Evolutionary conservation across 495 filamentous ascomycete genomes (phyloP).

Genomic region (Hyaloscypha variabilis): DNA sequence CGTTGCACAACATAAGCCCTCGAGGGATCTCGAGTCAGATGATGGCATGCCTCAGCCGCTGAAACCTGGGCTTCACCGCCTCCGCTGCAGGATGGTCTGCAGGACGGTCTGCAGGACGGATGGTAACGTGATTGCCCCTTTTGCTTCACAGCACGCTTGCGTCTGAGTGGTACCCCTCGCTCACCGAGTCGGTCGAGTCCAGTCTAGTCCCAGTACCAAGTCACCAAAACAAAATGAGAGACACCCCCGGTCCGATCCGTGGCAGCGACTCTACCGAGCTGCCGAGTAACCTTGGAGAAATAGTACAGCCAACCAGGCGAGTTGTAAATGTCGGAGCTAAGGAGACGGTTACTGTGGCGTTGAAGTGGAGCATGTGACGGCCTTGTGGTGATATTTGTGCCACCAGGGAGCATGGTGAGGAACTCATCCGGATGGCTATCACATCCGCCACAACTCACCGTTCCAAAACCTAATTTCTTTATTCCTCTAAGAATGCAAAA

Average conservation of each 20-base stretch:
- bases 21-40: slow-evolving; percentile 13
- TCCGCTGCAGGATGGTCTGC: too few species aligned
- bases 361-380: slow-evolving; percentile 17
- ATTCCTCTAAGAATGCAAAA: background rate
- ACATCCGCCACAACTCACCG: background rate
- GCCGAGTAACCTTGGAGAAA: slow-evolving; percentile 16
- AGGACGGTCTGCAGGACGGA: background rate
- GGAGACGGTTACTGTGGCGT: too few species aligned
- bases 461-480: background rate
- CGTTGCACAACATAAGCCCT: slow-evolving; percentile 17
- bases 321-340: too few species aligned
- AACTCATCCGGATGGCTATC: slow-evolving; percentile 15
- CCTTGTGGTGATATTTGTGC: slow-evolving; percentile 19
- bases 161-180: background rate
- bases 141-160: background rate
- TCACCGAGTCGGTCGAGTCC: background rate
- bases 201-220: background rate
- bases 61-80: background rate
- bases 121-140: slow-evolving; percentile 6
- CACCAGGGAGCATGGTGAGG: background rate
- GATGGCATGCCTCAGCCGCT: slow-evolving; percentile 7
- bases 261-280: slow-evolving; percentile 16
- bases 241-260: background rate
- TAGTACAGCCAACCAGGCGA: too few species aligned
- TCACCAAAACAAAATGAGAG: background rate